Base-by-base conservation (phyloP, 306 rosid species). In the Morella rubra region DNA sequence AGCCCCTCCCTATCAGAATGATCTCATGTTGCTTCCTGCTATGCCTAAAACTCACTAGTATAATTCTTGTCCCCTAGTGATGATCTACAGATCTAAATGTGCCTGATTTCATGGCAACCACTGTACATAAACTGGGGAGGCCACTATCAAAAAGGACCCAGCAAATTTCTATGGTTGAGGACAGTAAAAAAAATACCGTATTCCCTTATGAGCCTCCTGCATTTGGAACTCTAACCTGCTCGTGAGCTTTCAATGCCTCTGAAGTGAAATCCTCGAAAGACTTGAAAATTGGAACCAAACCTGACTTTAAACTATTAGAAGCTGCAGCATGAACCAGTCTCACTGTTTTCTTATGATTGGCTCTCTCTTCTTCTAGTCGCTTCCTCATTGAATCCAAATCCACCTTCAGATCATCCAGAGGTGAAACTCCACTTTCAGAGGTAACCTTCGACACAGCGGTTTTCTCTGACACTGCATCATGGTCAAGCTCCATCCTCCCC, bases 231-330 rank as follows among this genome's bases (percentile, higher is more conserved):
- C 99, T 88, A 72, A 96, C 97, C 75, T 89, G 91, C 78, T 91
- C 98, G 1, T 96, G 93, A 78, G 90, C 98, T 69, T 84, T 89
- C 86, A 89, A 85, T 81, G 85, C 97, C 82, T 91, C 93, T 2
- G 93, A 88, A 81, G 91, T 88, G 83, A 92, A 96, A 75, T 83
- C 87, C 77, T 84, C 97, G 77, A 96, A 73, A 24, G 97, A 90
- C 91, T 89, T 89, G 22, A 96, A 92, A 52, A 96, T 96, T 61
- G 99, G 99, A 81, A 93, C 80, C 90, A 96, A 82, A 68, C 99
- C 98, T 8, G 88, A 80, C 58, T 91, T 89, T 77, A 92, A 80
- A 79, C 96, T 91, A 74, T 71, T 91, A 32, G 93, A 91, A 87
- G 99, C 98, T 58, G 89, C 90, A 61, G 82, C 88, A 12, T 85